These are phyloP conservation scores for Antonospora locustae DNA, from an alignment of 371 early-diverging fungal species.

Conservation along the genomic window DNA sequence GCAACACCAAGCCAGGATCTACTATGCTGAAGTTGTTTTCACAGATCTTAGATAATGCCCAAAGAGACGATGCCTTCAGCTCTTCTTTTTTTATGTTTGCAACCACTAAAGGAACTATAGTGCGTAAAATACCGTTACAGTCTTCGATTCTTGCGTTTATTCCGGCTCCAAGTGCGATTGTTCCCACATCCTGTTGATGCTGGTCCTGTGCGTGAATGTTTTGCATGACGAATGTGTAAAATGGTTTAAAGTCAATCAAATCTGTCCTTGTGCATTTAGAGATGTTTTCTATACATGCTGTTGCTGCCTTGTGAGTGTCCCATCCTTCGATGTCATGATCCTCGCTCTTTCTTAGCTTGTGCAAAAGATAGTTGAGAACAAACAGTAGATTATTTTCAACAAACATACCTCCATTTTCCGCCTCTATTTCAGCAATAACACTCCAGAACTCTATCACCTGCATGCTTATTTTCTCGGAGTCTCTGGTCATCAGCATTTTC, in stretches of 20 bases:
- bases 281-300: constrained; percentile 34
- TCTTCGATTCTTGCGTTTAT: neutral
- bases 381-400: constrained; percentile 11
- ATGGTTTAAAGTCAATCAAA: constrained; percentile 15
- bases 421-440: constrained; percentile 36
- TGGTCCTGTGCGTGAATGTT: constrained; percentile 15
- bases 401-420: constrained; percentile 7
- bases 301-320: constrained; percentile 47
- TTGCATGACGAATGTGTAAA: constrained; percentile 18
- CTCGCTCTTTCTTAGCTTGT: constrained; percentile 20
- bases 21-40: constrained; percentile 39
- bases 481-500: constrained; percentile 22
- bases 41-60: constrained; percentile 41
- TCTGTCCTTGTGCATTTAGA: constrained; percentile 6
- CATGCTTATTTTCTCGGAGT: constrained; percentile 22
- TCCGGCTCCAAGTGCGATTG: constrained; percentile 48
- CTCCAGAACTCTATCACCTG: constrained; percentile 50
- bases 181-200: constrained; percentile 37
- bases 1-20: constrained; percentile 4
- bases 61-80: constrained; percentile 31
- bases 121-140: constrained; percentile 12
- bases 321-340: constrained; percentile 39
- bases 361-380: constrained; percentile 20
- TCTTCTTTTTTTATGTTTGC: constrained; percentile 6
- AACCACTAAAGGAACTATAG: constrained; percentile 14